Evolutionary conservation across 2,329 filamentous ascomycete genomes (phyloP).

Genomic region (Aplosporella prunicola): DNA sequence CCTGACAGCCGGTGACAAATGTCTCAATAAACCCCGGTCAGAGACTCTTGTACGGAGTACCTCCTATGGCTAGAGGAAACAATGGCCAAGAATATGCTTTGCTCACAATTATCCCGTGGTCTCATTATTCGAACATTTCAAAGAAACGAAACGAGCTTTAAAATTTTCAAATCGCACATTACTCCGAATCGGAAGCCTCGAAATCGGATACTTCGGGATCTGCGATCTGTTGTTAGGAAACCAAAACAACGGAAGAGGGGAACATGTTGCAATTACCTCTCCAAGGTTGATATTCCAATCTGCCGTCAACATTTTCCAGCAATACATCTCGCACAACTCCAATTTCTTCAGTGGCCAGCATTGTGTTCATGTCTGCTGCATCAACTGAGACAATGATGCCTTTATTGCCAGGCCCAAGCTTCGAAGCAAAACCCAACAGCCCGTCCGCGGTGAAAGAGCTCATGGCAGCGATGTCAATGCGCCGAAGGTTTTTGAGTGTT

Average conservation of each 20-base stretch:
- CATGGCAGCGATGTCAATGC: conserved; percentile 45
- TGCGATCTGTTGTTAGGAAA: conserved; percentile 14
- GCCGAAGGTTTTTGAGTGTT: conserved; percentile 40
- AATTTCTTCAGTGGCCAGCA: conserved; percentile 32
- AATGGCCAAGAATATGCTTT: too few species aligned
- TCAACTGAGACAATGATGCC: conserved; percentile 36
- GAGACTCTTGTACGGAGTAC: too few species aligned
- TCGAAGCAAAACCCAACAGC: conserved; percentile 37
- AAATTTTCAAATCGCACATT: too few species aligned
- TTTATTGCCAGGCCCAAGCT: conserved; percentile 32
- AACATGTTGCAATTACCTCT: conserved; percentile 27
- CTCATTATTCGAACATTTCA: background rate
- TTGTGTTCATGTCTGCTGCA: conserved; percentile 34
- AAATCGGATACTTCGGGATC: conserved; percentile 39
- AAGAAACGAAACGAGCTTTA: background rate
- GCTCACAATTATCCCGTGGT: too few species aligned
- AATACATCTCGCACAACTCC: conserved; percentile 30
- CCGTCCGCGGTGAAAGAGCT: conserved; percentile 47
- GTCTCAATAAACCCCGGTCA: too few species aligned
- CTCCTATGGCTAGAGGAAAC: too few species aligned
- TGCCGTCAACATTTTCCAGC: conserved; percentile 31
- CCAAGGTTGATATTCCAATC: conserved; percentile 35
- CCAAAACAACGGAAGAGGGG: background rate
- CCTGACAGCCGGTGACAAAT: too few species aligned
- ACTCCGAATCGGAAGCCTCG: conserved; percentile 35